phyloP scores from a whole-genome alignment of 768 basidiomycete species.

The Royoungia palumana region DNA sequence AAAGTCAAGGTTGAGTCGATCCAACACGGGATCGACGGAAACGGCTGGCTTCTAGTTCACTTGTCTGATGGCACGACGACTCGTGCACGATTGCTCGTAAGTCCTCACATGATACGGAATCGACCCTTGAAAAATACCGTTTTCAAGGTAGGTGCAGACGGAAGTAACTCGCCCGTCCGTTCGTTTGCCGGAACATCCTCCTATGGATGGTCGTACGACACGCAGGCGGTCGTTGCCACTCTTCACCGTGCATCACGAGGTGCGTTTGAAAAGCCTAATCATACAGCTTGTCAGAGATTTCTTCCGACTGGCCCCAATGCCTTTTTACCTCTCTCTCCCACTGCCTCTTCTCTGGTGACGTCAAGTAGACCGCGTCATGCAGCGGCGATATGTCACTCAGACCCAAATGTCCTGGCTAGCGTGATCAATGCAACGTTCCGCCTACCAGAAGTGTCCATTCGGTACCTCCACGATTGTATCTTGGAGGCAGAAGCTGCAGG shows the following conservation, averaged over 20 bases:
- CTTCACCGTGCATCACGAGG: slow-evolving; percentile 68
- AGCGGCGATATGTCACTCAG: slow-evolving; percentile 61
- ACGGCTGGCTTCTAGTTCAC: slow-evolving; percentile 77
- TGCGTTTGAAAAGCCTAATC: slow-evolving; percentile 61
- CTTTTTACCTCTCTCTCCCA: slow-evolving; percentile 83
- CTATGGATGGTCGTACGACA: no score
- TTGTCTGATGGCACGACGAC: slow-evolving; percentile 66
- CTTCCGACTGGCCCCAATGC: slow-evolving; percentile 94
- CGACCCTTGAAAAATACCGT: not conserved
- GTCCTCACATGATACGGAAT: slow-evolving; percentile 15
- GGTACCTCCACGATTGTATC: slow-evolving; percentile 61
- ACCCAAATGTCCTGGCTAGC: slow-evolving; percentile 55
- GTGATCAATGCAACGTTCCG: slow-evolving; percentile 94
- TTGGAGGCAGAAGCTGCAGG: slow-evolving; percentile 52
- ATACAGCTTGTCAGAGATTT: slow-evolving; percentile 90
- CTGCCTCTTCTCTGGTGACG: slow-evolving; percentile 89
- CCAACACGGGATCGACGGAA: slow-evolving; percentile 39
- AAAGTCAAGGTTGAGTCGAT: slow-evolving; percentile 75
- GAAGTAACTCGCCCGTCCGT: no score
- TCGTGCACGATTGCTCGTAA: slow-evolving; percentile 72
- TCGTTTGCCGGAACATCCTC: no score
- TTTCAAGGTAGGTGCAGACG: no score
- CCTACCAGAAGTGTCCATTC: slow-evolving; percentile 69
- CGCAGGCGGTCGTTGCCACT: no score
- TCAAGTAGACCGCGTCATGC: slow-evolving; percentile 80